Evolutionary conservation across 768 basidiomycete species (phyloP), one percentile per base, ranked within the genome.

Genomic region (Cystobasidium onofrii): DNA sequence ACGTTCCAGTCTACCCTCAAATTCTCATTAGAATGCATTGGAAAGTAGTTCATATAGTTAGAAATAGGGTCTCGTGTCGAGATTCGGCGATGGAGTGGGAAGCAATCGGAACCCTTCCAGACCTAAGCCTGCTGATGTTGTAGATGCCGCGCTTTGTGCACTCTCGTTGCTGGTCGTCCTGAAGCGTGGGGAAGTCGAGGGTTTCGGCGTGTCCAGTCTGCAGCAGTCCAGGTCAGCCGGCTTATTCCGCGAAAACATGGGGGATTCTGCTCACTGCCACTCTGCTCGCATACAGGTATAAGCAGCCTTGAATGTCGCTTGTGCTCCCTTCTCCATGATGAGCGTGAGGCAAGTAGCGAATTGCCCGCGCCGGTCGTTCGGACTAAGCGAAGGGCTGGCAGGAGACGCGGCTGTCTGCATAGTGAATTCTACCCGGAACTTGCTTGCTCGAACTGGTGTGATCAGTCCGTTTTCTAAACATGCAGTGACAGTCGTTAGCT

Each of bases 301-400:
- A 33, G 92, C 83, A 64, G 86, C 84, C 81, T 88, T 89, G 83
- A 96, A 91, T 33, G 86, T 88, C 27, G 90, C 90, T 52, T 87
- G 83, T 20, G 92, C 88, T 2, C 95, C 95, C 80, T 88, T 92
- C 83, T 96, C 93, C 76, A 90, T 88, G 17, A 90, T 84, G 64
- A 95, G 79, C 20, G 85, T 83, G 76, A 95, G 81, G 43, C 84
- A 83, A 15, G 89, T 86, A 74, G 84, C 82, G 82, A 84, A 87
- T 75, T 83, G 86, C 55, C 82, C 61, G 29, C 75, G 6, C 13
- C 43, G 64, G 27, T 63, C 50, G 12, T 66, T 72, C 17, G 72
- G 62, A 33, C 65, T 67, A 23, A 67, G 39, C 1, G 65, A 55
- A 1, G 73, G 64, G 10, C 27, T 27, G 10, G 64, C 60, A 54